phyloP scores from a whole-genome alignment of 352 stramenopile genomes.

The Phytophthora constricta region DNA sequence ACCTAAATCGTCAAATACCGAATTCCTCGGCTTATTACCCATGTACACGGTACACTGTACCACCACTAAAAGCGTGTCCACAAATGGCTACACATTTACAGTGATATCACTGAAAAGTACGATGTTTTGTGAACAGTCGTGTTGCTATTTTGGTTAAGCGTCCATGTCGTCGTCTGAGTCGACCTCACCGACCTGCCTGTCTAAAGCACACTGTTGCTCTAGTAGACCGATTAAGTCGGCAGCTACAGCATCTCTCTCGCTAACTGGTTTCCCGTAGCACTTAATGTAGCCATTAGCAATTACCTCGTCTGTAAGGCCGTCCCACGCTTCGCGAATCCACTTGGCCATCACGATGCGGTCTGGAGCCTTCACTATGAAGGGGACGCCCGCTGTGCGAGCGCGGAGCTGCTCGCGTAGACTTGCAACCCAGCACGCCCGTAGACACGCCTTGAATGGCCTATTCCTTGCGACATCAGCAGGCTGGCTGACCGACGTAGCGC shows the following conservation, averaged over 20 bases:
- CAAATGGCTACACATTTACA: background rate
- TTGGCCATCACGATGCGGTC: background rate
- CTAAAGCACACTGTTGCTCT: background rate
- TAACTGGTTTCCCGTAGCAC: constrained; percentile 1
- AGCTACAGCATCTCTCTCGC: background rate
- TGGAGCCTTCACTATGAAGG: background rate
- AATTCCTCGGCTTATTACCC: constrained; percentile 1
- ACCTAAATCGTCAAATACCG: too few species aligned
- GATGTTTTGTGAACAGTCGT: too few species aligned
- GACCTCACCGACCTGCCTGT: background rate
- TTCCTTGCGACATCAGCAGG: constrained; percentile 31
- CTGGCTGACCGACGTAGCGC: constrained; percentile 13
- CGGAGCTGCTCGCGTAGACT: constrained; percentile 10
- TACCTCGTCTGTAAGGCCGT: background rate
- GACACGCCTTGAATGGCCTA: constrained; percentile 24
- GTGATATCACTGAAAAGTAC: too few species aligned
- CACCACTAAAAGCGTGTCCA: background rate
- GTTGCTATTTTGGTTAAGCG: too few species aligned
- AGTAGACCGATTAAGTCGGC: constrained; percentile 4
- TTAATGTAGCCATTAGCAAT: constrained; percentile 12
- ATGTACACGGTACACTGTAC: background rate
- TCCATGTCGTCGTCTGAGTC: background rate
- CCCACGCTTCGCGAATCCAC: constrained; percentile 12
- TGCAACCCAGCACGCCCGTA: constrained; percentile 14
- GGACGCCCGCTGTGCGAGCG: background rate